Evolutionary conservation across 2,329 filamentous ascomycete genomes (phyloP).

Genomic region (Verticillium klebahnii): DNA sequence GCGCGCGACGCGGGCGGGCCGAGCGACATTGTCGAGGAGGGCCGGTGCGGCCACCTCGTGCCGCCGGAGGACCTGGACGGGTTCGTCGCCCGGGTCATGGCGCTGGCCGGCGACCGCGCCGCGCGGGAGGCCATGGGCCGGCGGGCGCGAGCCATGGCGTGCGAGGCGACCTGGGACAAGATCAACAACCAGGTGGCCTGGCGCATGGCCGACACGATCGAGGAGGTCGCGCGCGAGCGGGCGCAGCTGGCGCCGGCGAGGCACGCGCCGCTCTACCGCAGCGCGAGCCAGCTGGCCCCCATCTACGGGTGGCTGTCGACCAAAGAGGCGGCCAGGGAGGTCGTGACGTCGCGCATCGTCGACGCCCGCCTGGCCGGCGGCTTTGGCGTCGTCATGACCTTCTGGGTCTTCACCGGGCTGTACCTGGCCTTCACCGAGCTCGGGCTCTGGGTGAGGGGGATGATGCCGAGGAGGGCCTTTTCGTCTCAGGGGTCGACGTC

Average conservation of each 20-base stretch:
- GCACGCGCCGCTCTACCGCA: constrained; percentile 7
- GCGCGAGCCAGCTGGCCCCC: constrained; percentile 27
- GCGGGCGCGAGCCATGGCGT: constrained; percentile 50
- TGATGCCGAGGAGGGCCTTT: neutral
- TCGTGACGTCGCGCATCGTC: constrained; percentile 29
- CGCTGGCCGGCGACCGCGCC: constrained; percentile 39
- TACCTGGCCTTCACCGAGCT: constrained; percentile 46
- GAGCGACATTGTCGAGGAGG: constrained; percentile 60
- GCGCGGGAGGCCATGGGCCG: constrained; percentile 40
- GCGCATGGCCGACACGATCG: constrained; percentile 53
- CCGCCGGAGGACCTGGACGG: constrained; percentile 52
- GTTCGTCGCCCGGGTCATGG: constrained; percentile 50
- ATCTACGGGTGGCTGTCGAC: constrained; percentile 40
- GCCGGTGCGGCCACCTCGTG: constrained; percentile 56
- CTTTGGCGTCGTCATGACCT: constrained; percentile 39
- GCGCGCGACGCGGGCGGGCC: constrained; percentile 67
- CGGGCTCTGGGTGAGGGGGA: constrained; percentile 27
- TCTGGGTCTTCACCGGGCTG: constrained; percentile 43
- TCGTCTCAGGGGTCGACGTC: neutral
- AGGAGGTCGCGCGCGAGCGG: constrained; percentile 33
- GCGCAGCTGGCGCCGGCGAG: constrained; percentile 6
- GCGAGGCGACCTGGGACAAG: constrained; percentile 65
- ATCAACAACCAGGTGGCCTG: constrained; percentile 67
- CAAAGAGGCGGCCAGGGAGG: constrained; percentile 32
- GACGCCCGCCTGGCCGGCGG: constrained; percentile 40